Base-by-base conservation (phyloP, 1,284 basidiomycete species). In the Boletus semigastroideus region DNA sequence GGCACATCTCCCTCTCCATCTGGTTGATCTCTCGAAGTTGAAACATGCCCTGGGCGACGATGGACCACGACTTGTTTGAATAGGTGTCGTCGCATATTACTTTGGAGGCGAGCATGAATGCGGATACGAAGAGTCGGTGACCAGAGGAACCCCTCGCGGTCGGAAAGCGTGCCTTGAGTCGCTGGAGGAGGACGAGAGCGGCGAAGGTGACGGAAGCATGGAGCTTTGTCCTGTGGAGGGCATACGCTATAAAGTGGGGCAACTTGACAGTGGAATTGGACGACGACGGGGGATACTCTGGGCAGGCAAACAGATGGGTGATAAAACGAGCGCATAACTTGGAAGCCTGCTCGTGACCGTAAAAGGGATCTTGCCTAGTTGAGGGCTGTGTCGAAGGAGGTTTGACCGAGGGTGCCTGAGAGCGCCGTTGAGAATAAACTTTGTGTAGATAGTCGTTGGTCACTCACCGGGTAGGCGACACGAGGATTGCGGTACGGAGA, bases 41-140 rank as follows among this genome's bases (percentile, higher is more conserved):
- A 64, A 95, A 96, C 86, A 95, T 90, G 47, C 86, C 87, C 68
- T 96, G 93, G 0, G 91, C 93, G 43, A 97, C 94, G 46, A 97
- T 90, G 19, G 86, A 85, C 94, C 94, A 97, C 0, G 90, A 94
- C 72, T 95, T 94, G 82, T 97, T 97, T 16, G 91, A 94, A 67
- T 95, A 96, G 0, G 94, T 97, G 68, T 98, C 93, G 76, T 97
- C 94, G 72, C 92, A 94, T 59, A 94, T 91, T 17, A 93, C 89
- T 71, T 94, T 94, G 5, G 84, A 87, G 0, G 88, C 86, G 57
- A 97, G 92, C 94, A 97, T 97, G 69, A 94, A 93, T 0, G 94
- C 92, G 0, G 91, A 94, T 12, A 97, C 88, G 69, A 95, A 96
- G 0, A 98, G 72, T 0, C 94, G 83, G 64, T 97, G 94, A 10